Evolutionary conservation across 306 rosid species (phyloP), one percentile per base, ranked within the genome.

Genomic region (Rosa rugosa): DNA sequence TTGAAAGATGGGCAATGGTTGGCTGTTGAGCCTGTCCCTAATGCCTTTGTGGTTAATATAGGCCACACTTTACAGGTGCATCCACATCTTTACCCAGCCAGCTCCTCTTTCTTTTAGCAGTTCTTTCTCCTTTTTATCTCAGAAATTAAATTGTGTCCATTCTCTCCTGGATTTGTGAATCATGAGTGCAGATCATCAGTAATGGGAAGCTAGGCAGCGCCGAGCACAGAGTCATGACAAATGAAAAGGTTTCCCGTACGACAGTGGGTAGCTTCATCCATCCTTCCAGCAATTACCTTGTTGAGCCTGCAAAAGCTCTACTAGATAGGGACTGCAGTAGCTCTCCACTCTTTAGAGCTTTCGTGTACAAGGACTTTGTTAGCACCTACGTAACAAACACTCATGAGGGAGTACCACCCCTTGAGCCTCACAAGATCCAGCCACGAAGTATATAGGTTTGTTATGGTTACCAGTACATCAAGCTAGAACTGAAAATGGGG

Each of bases 121-220:
- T 46, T 49, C 4, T 49, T 1, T 27, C 31, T 27, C 31, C 31
- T 4, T 49, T 49, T 13, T 14, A 3, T 49, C 18, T 13, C 54
- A 27, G 31, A 27, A 27, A 27, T 27, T 27, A 27, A 27, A 27
- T 27, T 27, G 31, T 27, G 31, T 27, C 31, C 31, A 14, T 14
- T 49, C 4, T 25, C 1, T 8, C 20, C 54, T 49, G 54, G 16
- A 49, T 49, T 49, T 49, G 5, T 49, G 16, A 49, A 49, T 49
- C 54, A 13, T 13, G 44, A 27, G 5, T 73, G 31, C 31, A 78
- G 76, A 46, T 69, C 69, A 63, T 75, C 50, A 78, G 80, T 75
- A 70, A 75, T 27, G 83, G 84, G 69, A 81, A 78, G 50, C 74
- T 81, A 44, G 62, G 49, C 36, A 69, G 81, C 74, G 83, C 67